Evolutionary conservation across 352 stramenopile species (phyloP).

Genomic region (Phytophthora nicotianae): DNA sequence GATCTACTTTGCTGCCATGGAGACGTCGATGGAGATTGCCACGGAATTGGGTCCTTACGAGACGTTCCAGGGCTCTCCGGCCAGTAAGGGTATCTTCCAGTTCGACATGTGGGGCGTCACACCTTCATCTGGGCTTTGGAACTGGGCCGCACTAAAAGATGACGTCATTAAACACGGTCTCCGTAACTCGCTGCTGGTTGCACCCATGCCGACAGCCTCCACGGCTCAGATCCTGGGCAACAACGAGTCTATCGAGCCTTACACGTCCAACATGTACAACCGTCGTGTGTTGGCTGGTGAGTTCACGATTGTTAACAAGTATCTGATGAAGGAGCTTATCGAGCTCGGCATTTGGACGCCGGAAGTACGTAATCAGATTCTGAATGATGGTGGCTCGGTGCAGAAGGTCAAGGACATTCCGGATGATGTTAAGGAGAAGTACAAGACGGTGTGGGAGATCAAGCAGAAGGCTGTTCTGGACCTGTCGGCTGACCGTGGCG

Average conservation of each 20-base stretch:
- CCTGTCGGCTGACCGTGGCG: conserved; percentile 97
- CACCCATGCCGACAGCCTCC: conserved; percentile 99
- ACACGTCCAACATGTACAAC: conserved; percentile 99
- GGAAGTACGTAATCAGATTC: conserved; percentile 98
- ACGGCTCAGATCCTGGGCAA: conserved; percentile 99
- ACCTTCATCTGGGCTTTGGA: conserved; percentile 91
- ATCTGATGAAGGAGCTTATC: conserved; percentile 98
- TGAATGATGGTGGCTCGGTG: conserved; percentile 96
- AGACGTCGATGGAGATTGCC: conserved; percentile 96
- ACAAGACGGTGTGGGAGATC: conserved; percentile 99
- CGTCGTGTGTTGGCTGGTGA: conserved; percentile 98
- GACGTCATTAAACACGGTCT: conserved; percentile 96
- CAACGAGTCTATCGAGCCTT: conserved; percentile 99
- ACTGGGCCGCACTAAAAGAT: conserved; percentile 95
- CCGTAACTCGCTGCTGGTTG: conserved; percentile 98
- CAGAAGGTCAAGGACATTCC: conserved; percentile 92
- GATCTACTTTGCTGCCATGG: conserved; percentile 98
- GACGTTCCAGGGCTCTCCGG: conserved; percentile 96
- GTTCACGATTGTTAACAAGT: conserved; percentile 99
- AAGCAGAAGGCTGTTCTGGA: conserved; percentile 98
- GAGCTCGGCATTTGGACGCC: conserved; percentile 96
- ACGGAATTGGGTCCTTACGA: conserved; percentile 95
- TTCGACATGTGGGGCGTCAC: conserved; percentile 99
- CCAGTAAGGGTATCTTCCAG: conserved; percentile 97
- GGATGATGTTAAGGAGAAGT: conserved; percentile 92